Evolutionary conservation across 2,329 filamentous ascomycete species (phyloP), one percentile per base, ranked within the genome.

Genomic region (Colletotrichum sp.): DNA sequence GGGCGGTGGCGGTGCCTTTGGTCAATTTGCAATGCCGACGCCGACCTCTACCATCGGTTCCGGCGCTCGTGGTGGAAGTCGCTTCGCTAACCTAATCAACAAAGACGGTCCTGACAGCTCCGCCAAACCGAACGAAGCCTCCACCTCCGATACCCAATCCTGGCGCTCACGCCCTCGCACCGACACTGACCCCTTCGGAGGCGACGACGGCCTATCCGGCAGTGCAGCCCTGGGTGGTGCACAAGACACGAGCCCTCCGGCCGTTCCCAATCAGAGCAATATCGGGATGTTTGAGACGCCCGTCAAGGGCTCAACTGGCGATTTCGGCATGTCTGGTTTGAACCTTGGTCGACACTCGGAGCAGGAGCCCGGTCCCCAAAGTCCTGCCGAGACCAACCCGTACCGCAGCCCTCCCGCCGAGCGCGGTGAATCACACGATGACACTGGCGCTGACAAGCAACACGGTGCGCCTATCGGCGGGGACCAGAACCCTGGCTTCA

Each of bases 301-400:
- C 0, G 84, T 89, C 26, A 92, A 92, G 81, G 89, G 86, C 7
- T 88, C 86, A 5, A 85, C 90, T 6, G 86, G 88, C 55, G 92
- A 93, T 76, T 92, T 93, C 79, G 91, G 92, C 60, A 92, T 93
- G 90, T 87, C 90, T 16, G 90, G 91, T 79, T 88, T 90, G 80
- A 90, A 85, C 85, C 89, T 88, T 81, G 92, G 82, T 84, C 89
- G 89, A 67, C 88, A 92, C 65, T 89, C 91, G 49, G 90, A 92
- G 71, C 86, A 84, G 59, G 88, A 89, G n/a, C 89, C 93, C 78
- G 95, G 95, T 75, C 94, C 95, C 1, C 91, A 95, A 81, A 99
- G 96, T 83, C 97, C 97, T 13, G 97, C 96, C 0, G 95, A 98
- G 81, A 99, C 97, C 5, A 99, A 99, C 82, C 97, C 97, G 3